Conservation (phyloP, 441 rosid species). For the Raphanus hybrid region DNA sequence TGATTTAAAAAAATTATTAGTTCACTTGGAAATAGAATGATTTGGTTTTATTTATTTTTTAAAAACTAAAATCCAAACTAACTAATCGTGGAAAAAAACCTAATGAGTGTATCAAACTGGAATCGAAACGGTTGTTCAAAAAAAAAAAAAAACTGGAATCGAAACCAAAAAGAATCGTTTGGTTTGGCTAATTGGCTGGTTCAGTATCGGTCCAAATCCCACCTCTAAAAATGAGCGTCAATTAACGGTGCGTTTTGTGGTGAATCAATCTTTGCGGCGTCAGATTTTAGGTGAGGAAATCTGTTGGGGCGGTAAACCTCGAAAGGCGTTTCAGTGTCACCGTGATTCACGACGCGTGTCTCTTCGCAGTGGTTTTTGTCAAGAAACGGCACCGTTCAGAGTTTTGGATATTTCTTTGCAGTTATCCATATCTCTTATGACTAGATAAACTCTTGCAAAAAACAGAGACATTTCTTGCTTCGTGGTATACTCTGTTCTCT, state of each 20-base stretch:
- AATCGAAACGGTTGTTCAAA: too few species aligned
- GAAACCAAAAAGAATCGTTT: neutral
- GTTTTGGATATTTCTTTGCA: constrained; percentile 5
- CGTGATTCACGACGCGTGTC: constrained; percentile 38
- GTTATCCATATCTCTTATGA: neutral
- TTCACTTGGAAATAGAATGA: neutral
- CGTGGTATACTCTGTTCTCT: constrained; percentile 24
- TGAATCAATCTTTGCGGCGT: neutral
- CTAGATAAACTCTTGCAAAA: neutral
- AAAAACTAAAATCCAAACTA: neutral
- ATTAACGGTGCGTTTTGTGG: constrained; percentile 25
- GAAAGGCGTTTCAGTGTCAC: constrained; percentile 37
- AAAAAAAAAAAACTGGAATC: neutral
- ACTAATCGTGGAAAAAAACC: neutral
- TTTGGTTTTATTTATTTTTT: neutral
- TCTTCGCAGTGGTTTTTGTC: neutral
- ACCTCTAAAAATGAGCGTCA: neutral
- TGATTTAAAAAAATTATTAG: neutral
- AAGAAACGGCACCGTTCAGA: neutral
- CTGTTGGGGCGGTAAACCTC: constrained; percentile 32
- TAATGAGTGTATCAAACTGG: neutral
- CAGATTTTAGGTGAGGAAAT: neutral
- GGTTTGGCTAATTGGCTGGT: neutral
- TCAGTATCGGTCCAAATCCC: neutral
- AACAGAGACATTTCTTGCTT: neutral